Base-by-base conservation (phyloP, 2,329 filamentous ascomycete genomes). In the Pyrenochaeta sp. region DNA sequence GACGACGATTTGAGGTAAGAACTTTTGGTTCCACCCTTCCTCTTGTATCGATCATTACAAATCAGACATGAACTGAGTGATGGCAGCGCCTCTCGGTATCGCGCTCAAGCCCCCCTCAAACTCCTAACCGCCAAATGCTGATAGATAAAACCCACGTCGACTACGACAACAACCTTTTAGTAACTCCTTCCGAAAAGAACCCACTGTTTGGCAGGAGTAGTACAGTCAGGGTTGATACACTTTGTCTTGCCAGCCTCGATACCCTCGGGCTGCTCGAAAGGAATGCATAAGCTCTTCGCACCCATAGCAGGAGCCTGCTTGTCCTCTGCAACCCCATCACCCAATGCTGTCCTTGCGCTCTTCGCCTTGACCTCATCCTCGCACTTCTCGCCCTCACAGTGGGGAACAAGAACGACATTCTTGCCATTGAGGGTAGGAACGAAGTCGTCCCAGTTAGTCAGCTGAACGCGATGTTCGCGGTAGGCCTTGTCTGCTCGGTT, bases 321-420 rank as follows among this genome's bases (percentile, higher is more conserved):
- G 85, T 96, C 88, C 83, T 94, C 78, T 80, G 87, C 78, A 77
- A 89, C 88, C 83, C 91, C 90, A 82, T 81, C 79, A 28, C 82
- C 87, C 53, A 88, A 84, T 56, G 88, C 89, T 68, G 89, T 91
- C 64, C 90, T 90, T 43, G 91, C 92, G 62, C 92, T 96, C 75
- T 93, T 84, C 55, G 96, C 92, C 86, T 98, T 98, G 82, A 98
- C 92, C 78, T 92, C 88, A 71, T 97, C 94, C 80, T 97, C 94
- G 74, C 94, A 98, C 76, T 91, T 88, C 59, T 87, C 87, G 12
- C 87, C 90, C 61, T 93, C 83, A 77, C 96, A 99, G 83, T 92
- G 91, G 52, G 94, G 94, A 65, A 98, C 96, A 59, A 98, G 83
- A 43, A 96, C 89, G 43, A 98, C 89, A 74, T 98, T 97, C 86